Conservation (phyloP, 129 eudicot genomes). For the Pseudognaphalium luteoalbum region DNA sequence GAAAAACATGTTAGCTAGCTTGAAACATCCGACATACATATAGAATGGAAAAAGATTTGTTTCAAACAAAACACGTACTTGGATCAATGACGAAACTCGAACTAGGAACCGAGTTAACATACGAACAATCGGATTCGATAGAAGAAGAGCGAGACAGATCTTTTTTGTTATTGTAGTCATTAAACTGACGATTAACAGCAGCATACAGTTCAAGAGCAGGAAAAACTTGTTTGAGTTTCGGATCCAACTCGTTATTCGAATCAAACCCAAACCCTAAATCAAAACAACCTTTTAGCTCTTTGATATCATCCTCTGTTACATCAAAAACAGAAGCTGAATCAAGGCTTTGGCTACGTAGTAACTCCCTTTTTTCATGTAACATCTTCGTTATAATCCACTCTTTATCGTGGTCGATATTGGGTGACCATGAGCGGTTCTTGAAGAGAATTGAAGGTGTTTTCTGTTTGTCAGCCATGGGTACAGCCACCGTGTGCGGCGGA, state of each 20-base stretch:
- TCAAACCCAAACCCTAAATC: slow-evolving; percentile 78
- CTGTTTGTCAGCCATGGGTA: slow-evolving; percentile 14
- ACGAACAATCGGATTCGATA: slow-evolving; percentile 23
- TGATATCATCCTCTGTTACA: slow-evolving; percentile 56
- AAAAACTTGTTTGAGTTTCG: slow-evolving; percentile 47
- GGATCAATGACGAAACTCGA: slow-evolving; percentile 36
- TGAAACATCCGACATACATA: not conserved
- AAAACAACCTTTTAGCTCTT: slow-evolving; percentile 67
- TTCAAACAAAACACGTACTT: slow-evolving; percentile 36
- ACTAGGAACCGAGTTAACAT: slow-evolving; percentile 19
- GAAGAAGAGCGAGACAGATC: slow-evolving; percentile 47
- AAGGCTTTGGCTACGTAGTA: slow-evolving; percentile 32
- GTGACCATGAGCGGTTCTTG: slow-evolving; percentile 61
- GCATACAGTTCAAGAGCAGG: slow-evolving; percentile 72
- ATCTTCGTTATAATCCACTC: slow-evolving; percentile 51
- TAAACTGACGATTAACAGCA: slow-evolving; percentile 50
- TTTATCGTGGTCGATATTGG: slow-evolving; percentile 40
- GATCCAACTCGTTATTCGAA: slow-evolving; percentile 51
- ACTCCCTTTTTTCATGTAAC: slow-evolving; percentile 22
- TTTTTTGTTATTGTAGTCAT: not conserved
- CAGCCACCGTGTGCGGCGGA: slow-evolving; percentile 27
- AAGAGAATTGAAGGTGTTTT: not conserved
- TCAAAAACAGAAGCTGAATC: slow-evolving; percentile 21
- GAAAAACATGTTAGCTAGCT: too few species aligned
- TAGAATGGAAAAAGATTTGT: not conserved